Evolutionary conservation across 345 rosid species (phyloP).

Genomic region (Diplotaxis tenuifolia): DNA sequence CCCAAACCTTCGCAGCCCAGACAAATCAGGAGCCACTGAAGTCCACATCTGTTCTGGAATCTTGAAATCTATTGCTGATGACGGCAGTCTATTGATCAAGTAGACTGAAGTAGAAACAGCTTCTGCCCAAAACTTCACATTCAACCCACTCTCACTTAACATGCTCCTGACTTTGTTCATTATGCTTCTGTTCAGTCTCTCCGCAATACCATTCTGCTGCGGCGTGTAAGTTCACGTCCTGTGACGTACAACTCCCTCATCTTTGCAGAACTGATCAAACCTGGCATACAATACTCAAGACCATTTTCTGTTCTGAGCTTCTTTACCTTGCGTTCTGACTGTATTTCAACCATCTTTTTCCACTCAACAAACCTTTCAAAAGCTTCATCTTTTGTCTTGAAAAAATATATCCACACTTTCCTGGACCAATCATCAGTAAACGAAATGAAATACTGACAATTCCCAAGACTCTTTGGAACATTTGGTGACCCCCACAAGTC

Average conservation of each 20-base stretch:
- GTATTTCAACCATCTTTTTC: neutral
- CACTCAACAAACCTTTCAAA: neutral
- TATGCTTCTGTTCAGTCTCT: neutral
- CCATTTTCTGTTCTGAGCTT: neutral
- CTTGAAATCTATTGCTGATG: neutral
- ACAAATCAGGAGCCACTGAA: neutral
- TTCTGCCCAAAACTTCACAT: neutral
- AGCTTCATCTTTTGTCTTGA: neutral
- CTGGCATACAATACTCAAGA: neutral
- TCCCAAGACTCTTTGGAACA: neutral
- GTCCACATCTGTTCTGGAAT: neutral
- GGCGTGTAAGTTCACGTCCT: neutral
- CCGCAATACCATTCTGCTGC: neutral
- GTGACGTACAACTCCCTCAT: neutral
- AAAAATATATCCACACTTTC: neutral
- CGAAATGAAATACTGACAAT: neutral
- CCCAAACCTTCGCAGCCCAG: neutral
- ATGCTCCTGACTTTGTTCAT: neutral
- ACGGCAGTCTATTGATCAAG: neutral
- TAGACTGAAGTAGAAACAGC: neutral
- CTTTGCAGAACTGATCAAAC: neutral
- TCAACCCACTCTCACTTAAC: neutral
- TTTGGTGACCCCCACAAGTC: neutral
- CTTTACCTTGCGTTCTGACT: neutral
- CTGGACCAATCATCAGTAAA: neutral